These are phyloP conservation scores for Senecio squalidus DNA, from an alignment of 140 eudicot species.

Conservation along the genomic window DNA sequence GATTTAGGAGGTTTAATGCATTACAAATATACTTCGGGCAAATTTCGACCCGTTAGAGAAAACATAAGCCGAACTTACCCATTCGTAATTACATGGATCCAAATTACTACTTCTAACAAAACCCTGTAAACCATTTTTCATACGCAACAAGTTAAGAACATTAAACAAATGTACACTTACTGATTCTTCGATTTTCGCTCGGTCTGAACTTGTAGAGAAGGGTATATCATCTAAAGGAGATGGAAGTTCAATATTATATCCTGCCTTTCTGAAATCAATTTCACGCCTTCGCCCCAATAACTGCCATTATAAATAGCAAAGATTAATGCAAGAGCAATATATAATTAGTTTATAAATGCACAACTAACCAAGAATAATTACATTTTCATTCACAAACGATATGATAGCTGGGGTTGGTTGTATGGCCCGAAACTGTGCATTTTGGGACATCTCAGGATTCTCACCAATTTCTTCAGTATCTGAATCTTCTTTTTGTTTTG, in stretches of 20 bases:
- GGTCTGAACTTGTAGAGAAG: conserved; percentile 56
- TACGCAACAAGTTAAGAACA: conserved; percentile 8
- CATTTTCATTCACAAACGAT: conserved; percentile 86
- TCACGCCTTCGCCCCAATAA: conserved; percentile 91
- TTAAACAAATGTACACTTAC: conserved; percentile 41
- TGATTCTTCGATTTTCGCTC: conserved; percentile 84
- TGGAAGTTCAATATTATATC: conserved; percentile 72
- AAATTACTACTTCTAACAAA: background rate
- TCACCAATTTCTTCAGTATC: conserved; percentile 35
- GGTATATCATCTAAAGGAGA: conserved; percentile 87
- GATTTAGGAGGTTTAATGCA: no score
- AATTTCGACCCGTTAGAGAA: no score
- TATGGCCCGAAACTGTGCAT: conserved; percentile 95
- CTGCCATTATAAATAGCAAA: conserved; percentile 35
- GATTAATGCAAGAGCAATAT: background rate
- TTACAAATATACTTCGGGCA: no score
- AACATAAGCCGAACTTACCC: no score
- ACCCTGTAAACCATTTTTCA: background rate
- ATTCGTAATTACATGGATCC: no score
- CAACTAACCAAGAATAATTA: conserved; percentile 26
- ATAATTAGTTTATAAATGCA: no score
- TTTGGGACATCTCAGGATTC: conserved; percentile 56
- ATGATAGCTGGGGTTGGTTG: conserved; percentile 69
- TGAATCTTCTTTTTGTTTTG: conserved; percentile 41
- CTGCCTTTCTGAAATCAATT: conserved; percentile 73